These are phyloP conservation scores for Paxillus ammoniavirescens DNA, from an alignment of 768 basidiomycete species.

Conservation along the genomic window DNA sequence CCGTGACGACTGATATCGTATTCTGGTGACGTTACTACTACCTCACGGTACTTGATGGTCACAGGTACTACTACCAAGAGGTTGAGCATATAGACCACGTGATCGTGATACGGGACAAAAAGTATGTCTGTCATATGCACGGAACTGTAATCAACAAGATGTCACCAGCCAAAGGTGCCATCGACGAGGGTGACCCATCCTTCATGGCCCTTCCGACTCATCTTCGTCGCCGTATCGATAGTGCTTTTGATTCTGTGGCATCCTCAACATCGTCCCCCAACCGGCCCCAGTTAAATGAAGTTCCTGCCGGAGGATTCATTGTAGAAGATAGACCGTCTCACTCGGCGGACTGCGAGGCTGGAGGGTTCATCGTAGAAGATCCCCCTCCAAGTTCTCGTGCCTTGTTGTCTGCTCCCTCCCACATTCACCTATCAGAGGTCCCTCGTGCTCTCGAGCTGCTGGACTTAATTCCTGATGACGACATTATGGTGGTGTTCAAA, in stretches of 20 bases:
- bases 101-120: background rate
- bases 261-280: background rate
- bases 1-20: too few relatives aligned
- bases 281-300: constrained; percentile 7
- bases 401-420: constrained; percentile 6
- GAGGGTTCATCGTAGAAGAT: constrained; percentile 32
- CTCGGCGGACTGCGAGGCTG: constrained; percentile 17
- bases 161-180: constrained; percentile 3
- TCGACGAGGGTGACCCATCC: constrained; percentile 21
- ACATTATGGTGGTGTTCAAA: constrained; percentile 67
- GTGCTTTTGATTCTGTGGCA: constrained; percentile 43
- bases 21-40: too few relatives aligned
- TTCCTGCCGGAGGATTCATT: constrained; percentile 34
- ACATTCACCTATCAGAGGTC: constrained; percentile 56
- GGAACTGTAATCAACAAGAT: constrained; percentile 2
- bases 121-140: background rate
- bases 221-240: constrained; percentile 49
- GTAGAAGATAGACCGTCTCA: constrained; percentile 21
- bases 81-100: background rate
- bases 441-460: constrained; percentile 62
- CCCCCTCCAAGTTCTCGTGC: constrained; percentile 8
- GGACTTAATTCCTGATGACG: constrained; percentile 69
- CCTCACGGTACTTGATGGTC: background rate
- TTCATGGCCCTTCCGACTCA: constrained; percentile 42
- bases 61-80: background rate